These are phyloP conservation scores for Jamesozyma gamospora DNA, from an alignment of 805 yeast genomes.

Conservation along the genomic window DNA sequence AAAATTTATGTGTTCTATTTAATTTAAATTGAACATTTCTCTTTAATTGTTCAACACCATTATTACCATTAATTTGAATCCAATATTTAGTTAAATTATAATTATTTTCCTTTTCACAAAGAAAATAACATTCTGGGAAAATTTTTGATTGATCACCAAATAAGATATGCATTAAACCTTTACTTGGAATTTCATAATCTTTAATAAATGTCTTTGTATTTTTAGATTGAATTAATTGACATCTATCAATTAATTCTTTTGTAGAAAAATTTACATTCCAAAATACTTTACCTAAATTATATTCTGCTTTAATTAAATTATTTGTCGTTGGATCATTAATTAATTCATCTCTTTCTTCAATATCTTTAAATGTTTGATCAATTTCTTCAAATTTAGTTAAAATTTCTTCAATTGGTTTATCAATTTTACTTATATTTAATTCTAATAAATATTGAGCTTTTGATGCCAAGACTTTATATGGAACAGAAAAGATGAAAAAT, in stretches of 20 bases:
- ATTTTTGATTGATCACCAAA: constrained; percentile 68
- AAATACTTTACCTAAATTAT: constrained; percentile 7
- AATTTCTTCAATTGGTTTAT: constrained; percentile 22
- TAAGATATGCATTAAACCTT: constrained; percentile 67
- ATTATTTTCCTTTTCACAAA: constrained; percentile 23
- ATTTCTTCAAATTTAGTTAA: constrained; percentile 17
- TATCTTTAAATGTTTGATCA: constrained; percentile 13
- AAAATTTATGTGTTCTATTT: constrained; percentile 17
- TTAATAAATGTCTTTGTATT: constrained; percentile 29
- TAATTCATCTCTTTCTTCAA: constrained; percentile 5
- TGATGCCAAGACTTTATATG: constrained; percentile 43
- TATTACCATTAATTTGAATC: constrained; percentile 7
- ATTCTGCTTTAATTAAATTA: constrained; percentile 5
- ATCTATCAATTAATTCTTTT: constrained; percentile 5
- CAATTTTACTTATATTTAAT: constrained; percentile 31
- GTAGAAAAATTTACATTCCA: constrained; percentile 6
- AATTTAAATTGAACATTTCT: constrained; percentile 23
- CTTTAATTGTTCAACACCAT: constrained; percentile 9
- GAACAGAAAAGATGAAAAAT: constrained; percentile 42
- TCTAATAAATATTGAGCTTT: constrained; percentile 50
- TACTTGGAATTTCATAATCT: constrained; percentile 53
- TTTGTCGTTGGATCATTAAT: constrained; percentile 3
- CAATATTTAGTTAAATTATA: constrained; percentile 27
- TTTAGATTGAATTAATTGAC: constrained; percentile 25
- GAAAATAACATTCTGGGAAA: constrained; percentile 21